Evolutionary conservation across 2,329 filamentous ascomycete species (phyloP).

Genomic region (Ampelomyces quisqualis): DNA sequence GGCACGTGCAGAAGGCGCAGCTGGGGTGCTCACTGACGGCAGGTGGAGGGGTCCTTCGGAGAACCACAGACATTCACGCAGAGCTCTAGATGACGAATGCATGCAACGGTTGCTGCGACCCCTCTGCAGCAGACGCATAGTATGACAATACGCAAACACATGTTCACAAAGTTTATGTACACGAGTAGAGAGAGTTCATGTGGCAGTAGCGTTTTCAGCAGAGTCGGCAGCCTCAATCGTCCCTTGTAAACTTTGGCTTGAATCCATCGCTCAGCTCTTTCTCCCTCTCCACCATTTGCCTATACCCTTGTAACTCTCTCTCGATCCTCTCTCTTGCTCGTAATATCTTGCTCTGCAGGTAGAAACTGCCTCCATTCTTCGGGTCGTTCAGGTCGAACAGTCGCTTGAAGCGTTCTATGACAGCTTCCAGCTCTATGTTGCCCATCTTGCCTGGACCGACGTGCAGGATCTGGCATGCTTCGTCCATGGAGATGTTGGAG

Average conservation of each 20-base stretch:
- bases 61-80: too few relatives aligned
- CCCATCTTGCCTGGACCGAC: constrained; percentile 83
- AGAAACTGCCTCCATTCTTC: constrained; percentile 94
- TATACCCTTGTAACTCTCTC: constrained; percentile 72
- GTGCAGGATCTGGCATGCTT: constrained; percentile 96
- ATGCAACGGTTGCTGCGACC: too few relatives aligned
- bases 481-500: constrained; percentile 84
- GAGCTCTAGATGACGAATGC: too few relatives aligned
- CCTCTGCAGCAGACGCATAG: too few relatives aligned
- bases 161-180: too few relatives aligned
- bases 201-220: too few relatives aligned
- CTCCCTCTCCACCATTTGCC: constrained; percentile 71
- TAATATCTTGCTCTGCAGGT: constrained; percentile 95
- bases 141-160: too few relatives aligned
- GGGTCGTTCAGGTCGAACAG: constrained; percentile 94
- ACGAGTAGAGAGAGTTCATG: too few relatives aligned
- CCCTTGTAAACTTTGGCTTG: constrained; percentile 94
- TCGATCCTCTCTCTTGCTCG: constrained; percentile 90
- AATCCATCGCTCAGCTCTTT: constrained; percentile 81
- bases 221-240: constrained; percentile 44
- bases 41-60: too few relatives aligned
- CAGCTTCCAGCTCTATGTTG: constrained; percentile 73
- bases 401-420: constrained; percentile 87
- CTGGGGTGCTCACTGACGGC: background rate
- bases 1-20: constrained; percentile 4